Base-by-base conservation (phyloP, 1,284 basidiomycete genomes). In the Cutaneotrichosporon sp. region DNA sequence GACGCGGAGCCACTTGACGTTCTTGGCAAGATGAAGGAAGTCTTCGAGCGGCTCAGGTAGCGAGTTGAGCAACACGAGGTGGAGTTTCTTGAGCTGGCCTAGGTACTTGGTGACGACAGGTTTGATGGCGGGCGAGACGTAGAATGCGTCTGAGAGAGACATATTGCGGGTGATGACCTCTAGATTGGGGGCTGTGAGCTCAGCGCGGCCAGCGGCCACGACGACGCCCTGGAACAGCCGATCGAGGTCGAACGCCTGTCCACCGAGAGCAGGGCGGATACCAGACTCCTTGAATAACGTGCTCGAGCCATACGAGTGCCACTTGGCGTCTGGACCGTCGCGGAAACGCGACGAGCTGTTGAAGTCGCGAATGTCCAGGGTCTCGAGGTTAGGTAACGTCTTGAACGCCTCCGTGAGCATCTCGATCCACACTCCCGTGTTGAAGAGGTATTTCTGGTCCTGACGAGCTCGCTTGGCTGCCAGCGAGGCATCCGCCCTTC, bases 321-420 rank as follows among this genome's bases (percentile, higher is more conserved):
- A 67, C 18, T 18, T 13, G 7, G 60, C 53, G 30, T 9, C 6
- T 14, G 18, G 32, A 8, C 61, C 63, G 31, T 67, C 66, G 18
- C 66, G 66, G 56, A 32, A 65, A 7, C 66, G 60, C 4, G 66
- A 63, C 5, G 1, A 0, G 5, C 57, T 62, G 21, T 76, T 84
- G 46, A 80, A 78, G 62, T 81, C 75, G 65, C 80, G 85, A 49
- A 82, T 84, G 70, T 85, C 86, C 21, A 86, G 84, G 61, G 84
- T 58, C 7, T 53, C 30, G 31, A 69, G 61, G 50, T 61, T 62
- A 46, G 53, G 58, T 4, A 63, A 34, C 11, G 4, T 4, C 18
- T 13, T 9, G 8, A 68, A 55, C 13, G 55, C 61, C 21, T 63
- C 63, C 9, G 47, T 22, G 0, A 65, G 58, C 18, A 34, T 40